Base-by-base conservation (phyloP, 345 rosid species). In the Diplotaxis tenuifolia region DNA sequence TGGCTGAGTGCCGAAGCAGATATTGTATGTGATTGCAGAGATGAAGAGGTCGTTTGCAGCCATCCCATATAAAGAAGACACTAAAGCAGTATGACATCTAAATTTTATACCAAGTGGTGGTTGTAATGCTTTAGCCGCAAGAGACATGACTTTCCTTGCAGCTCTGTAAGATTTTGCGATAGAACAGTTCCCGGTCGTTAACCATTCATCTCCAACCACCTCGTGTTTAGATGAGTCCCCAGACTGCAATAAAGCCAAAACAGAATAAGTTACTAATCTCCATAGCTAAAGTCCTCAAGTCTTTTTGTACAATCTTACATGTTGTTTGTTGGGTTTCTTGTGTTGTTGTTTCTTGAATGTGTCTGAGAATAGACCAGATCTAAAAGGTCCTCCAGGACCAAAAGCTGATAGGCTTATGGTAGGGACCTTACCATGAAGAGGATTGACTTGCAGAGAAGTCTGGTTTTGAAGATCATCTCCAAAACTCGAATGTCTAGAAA, bases 361-460 rank as follows among this genome's bases (percentile, higher is more conserved):
- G 72, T 90, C 89, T 0, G 73, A 78, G 71, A 88, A 88, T 40
- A 87, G 77, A 68, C 85, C 88, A 60, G 90, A 88, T 74, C 91
- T 77, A 73, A 90, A 90, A 20, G 95, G 95, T 0, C 95, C 91
- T 55, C 86, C 89, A 9, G 82, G 83, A 65, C 88, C 88, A 84
- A 92, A 86, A 28, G 86, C 82, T 62, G 96, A 88, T 18, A 92
- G 75, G 77, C 96, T 90, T 66, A 90, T 90, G 10, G 93, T 86
- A 34, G 95, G 96, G 32, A 84, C 84, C 74, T 81, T 80, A 2
- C 82, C 85, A 1, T 86, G 89, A 31, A 90, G 78, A 28, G 96
- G 96, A 47, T 89, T 84, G 78, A 92, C 88, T 29, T 79, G 86
- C 18, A 83, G 80, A 49, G 72, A 65, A 50, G 77, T 76, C 74